A percentile compares a stretch with the other conserved stretches of the same genome.
Evolutionary conservation across 805 yeast species (phyloP).

Genomic region (Metschnikowia anglica): DNA sequence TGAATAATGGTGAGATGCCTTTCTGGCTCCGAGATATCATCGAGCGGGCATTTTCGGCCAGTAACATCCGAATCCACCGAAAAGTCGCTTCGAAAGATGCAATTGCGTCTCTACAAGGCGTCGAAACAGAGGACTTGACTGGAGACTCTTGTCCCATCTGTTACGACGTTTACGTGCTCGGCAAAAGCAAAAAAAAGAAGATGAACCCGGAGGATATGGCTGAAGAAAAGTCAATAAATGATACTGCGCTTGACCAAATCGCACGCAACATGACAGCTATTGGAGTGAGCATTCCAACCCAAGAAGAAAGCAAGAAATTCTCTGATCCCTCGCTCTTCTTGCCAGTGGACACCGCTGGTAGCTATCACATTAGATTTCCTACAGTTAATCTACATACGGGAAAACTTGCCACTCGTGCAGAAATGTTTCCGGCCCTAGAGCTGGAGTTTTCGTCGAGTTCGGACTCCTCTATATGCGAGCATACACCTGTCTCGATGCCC

Average conservation of each 20-base stretch:
- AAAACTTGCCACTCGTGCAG: constrained; percentile 8
- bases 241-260: constrained; percentile 4
- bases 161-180: constrained; percentile 34
- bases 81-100: constrained; percentile 41
- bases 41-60: constrained; percentile 34
- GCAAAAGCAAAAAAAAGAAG: constrained; percentile 15
- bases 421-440: constrained; percentile 15
- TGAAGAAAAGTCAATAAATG: neutral
- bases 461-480: constrained; percentile 9
- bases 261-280: neutral
- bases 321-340: constrained; percentile 17
- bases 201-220: constrained; percentile 7
- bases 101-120: constrained; percentile 32
- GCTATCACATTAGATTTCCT: constrained; percentile 15
- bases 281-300: constrained; percentile 10
- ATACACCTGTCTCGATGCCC: constrained; percentile 20
- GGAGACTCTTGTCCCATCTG: constrained; percentile 41
- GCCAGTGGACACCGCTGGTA: constrained; percentile 16
- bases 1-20: constrained; percentile 18
- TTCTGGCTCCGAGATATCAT: constrained; percentile 24
- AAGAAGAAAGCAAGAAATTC: constrained; percentile 3
- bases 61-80: constrained; percentile 26
- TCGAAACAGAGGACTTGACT: constrained; percentile 20
- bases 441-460: constrained; percentile 4
- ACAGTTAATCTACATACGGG: constrained; percentile 9